Percentiles rank a stretch among this genome's conserved stretches.
Evolutionary conservation across 805 yeast genomes (phyloP).

Genomic region (Maudiozyma saulgeensis): DNA sequence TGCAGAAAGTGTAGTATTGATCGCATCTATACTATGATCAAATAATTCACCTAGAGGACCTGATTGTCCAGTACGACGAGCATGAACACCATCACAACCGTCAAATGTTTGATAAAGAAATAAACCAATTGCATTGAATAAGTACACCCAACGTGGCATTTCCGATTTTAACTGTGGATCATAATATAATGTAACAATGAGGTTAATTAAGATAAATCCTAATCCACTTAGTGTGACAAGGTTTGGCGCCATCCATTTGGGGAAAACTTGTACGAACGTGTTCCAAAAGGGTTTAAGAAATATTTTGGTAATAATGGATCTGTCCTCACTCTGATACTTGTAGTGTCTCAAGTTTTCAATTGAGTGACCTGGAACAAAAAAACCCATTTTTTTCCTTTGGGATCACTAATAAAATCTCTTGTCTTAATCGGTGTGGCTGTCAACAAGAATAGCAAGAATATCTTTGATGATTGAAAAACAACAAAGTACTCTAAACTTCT

Average conservation of each 20-base stretch:
- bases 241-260: constrained; percentile 86
- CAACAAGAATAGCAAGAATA: too few species aligned
- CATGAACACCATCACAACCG: constrained; percentile 93
- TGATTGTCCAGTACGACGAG: constrained; percentile 88
- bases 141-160: constrained; percentile 70
- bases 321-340: constrained; percentile 67
- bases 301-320: constrained; percentile 64
- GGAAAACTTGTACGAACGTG: constrained; percentile 62
- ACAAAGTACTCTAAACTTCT: too few species aligned
- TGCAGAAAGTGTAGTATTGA: constrained; percentile 72
- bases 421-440: too few species aligned
- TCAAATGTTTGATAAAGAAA: constrained; percentile 92
- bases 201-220: constrained; percentile 54
- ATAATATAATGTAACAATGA: constrained; percentile 53
- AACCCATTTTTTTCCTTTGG: constrained; percentile 40
- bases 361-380: constrained; percentile 47
- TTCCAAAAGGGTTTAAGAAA: constrained; percentile 78
- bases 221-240: constrained; percentile 80
- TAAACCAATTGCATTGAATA: constrained; percentile 68
- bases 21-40: constrained; percentile 75
- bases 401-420: too few species aligned
- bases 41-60: constrained; percentile 93
- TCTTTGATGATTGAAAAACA: too few species aligned
- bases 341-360: constrained; percentile 46
- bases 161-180: constrained; percentile 57